Evolutionary conservation across 768 basidiomycete species (phyloP), one percentile per base, ranked within the genome.

Genomic region (Podaxis mareebaensis): DNA sequence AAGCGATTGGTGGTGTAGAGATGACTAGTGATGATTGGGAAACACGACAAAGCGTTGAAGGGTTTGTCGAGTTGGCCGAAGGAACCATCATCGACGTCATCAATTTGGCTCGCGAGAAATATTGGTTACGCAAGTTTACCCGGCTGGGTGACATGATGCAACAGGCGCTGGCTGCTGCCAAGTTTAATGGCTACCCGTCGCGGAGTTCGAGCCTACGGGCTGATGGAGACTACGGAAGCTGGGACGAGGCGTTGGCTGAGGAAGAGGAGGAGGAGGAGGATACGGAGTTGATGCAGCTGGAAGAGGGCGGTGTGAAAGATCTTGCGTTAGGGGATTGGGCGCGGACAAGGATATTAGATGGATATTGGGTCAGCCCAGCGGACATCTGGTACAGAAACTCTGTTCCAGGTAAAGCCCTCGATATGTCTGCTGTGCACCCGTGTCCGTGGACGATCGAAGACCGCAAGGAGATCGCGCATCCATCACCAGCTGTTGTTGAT

Each of bases 291-390:
- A 71, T 79, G 68, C 75, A 79, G 65, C 71, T 76, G 67, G 72
- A 74, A n/a, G 80, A 82, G 53, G 70, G 73, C 33, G 76, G 77
- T 20, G 79, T 81, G 12, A 72, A 77, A 20, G 82, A 84, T 51
- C 75, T 92, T 49, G 89, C 91, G 1, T 75, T 92, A 58, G 78
- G 81, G 12, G 90, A 90, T 66, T 92, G 89, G 89, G 88, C 88
- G 4, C 79, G 91, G 38, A 81, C 78, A 22, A 76, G 90, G 53
- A 87, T 93, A 53, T 73, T 92, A 20, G 90, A 93, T 60, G 91
- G 91, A 2, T 81, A 85, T 67, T 93, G 91, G 91, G 73, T 87
- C 49, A 88, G 83, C 55, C 91, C 91, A 10, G 88, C 86, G 0
- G 91, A 93, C 70, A 79, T 85, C 52, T 91, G 83, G 82, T 90